Conservation (phyloP, 73 alveolate species). For the Paramecium pentaurelia region DNA sequence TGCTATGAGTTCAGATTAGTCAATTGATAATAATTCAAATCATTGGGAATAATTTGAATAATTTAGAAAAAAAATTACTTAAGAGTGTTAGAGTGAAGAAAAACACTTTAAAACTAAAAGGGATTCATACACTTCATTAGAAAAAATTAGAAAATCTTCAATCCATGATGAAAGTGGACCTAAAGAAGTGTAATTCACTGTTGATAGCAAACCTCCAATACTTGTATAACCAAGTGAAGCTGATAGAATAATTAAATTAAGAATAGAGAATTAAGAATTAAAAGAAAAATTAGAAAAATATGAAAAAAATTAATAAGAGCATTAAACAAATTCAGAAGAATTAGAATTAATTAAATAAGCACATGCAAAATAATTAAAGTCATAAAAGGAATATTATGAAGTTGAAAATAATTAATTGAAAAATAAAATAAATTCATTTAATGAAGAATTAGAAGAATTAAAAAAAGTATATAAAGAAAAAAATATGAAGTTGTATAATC, state of each 20-base stretch:
- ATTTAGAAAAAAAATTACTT: neutral
- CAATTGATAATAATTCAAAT: neutral
- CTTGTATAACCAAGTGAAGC: slow-evolving; percentile 25
- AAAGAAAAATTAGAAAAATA: neutral
- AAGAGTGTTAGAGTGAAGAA: slow-evolving; percentile 25
- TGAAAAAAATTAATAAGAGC: neutral
- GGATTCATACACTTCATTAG: slow-evolving; percentile 26
- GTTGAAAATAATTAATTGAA: slow-evolving; percentile 2
- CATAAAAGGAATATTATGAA: slow-evolving; percentile 23
- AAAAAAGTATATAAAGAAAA: slow-evolving; percentile 43
- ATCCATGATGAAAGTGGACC: neutral
- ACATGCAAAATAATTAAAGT: slow-evolving; percentile 23
- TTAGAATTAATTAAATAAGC: neutral
- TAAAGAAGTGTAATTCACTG: neutral
- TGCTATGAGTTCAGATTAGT: neutral
- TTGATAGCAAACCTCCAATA: neutral
- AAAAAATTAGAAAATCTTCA: neutral
- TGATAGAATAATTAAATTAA: slow-evolving; percentile 26
- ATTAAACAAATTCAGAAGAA: neutral
- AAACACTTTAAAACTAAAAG: neutral
- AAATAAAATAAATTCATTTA: neutral
- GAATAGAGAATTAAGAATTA: slow-evolving; percentile 37
- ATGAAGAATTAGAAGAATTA: slow-evolving; percentile 42
- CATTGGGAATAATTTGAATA: slow-evolving; percentile 54
- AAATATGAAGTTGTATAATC: slow-evolving; percentile 13